Base-by-base conservation (phyloP, 2,329 filamentous ascomycete genomes). In the Aspergillus ustus region DNA sequence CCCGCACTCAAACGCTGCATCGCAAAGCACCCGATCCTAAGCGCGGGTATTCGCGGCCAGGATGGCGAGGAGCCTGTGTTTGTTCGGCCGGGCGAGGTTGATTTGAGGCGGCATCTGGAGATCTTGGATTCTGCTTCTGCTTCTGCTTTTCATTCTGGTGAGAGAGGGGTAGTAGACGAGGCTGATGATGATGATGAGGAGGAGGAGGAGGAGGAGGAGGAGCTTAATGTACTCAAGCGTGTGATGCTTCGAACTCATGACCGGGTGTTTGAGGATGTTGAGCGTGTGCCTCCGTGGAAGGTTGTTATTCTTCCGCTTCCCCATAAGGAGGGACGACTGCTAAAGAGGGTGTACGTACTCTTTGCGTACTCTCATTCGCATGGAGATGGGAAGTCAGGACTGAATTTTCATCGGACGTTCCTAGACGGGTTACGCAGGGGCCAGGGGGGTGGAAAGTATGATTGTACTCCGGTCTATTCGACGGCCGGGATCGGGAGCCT, bases 361-460 rank as follows among this genome's bases (percentile, higher is more conserved):
- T 82, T 80, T 54, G 70, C 71, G 1, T 81, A 69, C 65, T 81
- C 78, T 0, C 80, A 82, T 66, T 68, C 70, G 1, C 69, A 78
- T 11, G 77, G 75, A 9, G 81, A 83, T 64, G 81, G 80, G 1
- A 72, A 69, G 22, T 77, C 75, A 1, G 79, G 78, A 2, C 52
- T 75, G 0, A 68, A 74, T 5, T 81, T 83, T 59, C 80, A 83
- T 57, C 67, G 66, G 8, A 72, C 77, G 0, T 76, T 83, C 49
- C 66, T 80, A 9, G 31, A 70, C 13, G 54, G 58, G 11, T 52
- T 63, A 8, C 28, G 34, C 8, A 20, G 22, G 19, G 45, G n/a
- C 2, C 34, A 40, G 34, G 15, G 15, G 9, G 9, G 45, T 34
- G 8, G 17, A 17, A 7, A 9, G 15, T 56, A 59, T 29, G 51